Percentiles rank a stretch among this genome's conserved stretches.
Evolutionary conservation across 371 early-diverging fungal genomes (phyloP).

Genomic region (Encephalitozoon romaleae): DNA sequence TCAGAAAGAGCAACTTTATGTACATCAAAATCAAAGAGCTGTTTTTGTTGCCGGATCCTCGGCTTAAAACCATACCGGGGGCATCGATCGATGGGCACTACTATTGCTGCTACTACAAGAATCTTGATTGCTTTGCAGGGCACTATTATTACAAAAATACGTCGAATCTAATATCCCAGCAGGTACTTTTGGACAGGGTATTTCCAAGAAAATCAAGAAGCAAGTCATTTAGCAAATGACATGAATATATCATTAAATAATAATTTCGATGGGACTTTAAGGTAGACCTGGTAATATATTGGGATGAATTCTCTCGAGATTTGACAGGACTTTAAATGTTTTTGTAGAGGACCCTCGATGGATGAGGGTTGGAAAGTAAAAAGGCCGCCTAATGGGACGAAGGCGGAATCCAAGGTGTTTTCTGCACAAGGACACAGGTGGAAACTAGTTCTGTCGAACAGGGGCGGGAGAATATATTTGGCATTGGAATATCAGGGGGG

Average conservation of each 20-base stretch:
- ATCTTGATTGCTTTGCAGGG: slow-evolving; percentile 34
- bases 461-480: background rate
- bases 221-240: slow-evolving; percentile 7
- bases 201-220: background rate
- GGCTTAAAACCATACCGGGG: slow-evolving; percentile 20
- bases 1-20: background rate
- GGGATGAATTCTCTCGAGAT: background rate
- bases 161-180: slow-evolving; percentile 10
- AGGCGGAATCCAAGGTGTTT: background rate
- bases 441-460: background rate
- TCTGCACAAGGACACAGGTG: background rate
- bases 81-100: slow-evolving; percentile 48
- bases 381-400: background rate
- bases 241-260: background rate
- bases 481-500: slow-evolving; percentile 11
- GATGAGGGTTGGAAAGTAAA: slow-evolving; percentile 8
- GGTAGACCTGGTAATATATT: background rate
- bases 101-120: slow-evolving; percentile 42
- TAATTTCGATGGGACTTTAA: background rate
- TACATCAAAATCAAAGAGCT: slow-evolving; percentile 40
- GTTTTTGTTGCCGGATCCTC: slow-evolving; percentile 37
- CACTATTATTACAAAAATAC: slow-evolving; percentile 35
- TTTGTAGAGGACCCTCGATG: background rate
- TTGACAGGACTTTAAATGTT: slow-evolving; percentile 9
- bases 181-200: slow-evolving; percentile 26